Evolutionary conservation across 176 grass and related monocot genomes (phyloP).

Genomic region (Thinopyrum elongatum): DNA sequence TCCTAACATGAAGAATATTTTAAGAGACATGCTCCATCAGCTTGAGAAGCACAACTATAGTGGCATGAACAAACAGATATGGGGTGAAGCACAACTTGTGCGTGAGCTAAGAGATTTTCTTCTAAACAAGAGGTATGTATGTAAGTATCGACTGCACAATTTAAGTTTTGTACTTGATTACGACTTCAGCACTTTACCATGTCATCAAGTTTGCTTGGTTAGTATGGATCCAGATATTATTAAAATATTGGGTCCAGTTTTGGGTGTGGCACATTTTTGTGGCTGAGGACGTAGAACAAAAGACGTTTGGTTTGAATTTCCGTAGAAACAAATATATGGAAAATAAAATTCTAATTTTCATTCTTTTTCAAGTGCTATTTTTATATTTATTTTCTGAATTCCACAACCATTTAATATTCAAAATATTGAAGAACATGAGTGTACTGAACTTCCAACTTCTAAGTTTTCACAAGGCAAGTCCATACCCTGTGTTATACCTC

Average conservation of each 20-base stretch:
- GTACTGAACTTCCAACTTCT: no score
- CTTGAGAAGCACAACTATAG: background rate
- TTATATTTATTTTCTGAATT: no score
- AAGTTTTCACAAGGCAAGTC: no score
- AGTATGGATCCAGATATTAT: no score
- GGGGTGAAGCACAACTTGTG: background rate
- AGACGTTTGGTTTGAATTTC: no score
- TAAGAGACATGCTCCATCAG: conserved; percentile 3
- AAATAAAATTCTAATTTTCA: no score
- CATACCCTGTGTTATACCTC: no score
- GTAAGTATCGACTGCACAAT: background rate
- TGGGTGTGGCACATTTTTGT: background rate
- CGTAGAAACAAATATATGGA: no score
- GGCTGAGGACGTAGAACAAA: no score
- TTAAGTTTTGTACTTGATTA: background rate
- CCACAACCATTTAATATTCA: no score
- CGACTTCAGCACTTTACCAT: background rate
- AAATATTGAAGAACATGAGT: no score
- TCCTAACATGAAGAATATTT: background rate
- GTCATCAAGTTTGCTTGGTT: background rate
- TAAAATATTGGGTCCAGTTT: background rate
- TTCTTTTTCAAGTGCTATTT: no score
- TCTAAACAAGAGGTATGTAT: background rate
- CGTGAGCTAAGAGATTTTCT: conserved; percentile 2
- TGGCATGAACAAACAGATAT: background rate